These are phyloP conservation scores for Plectosphaerella cucumerina DNA, from an alignment of 2,329 filamentous ascomycete genomes.

Conservation along the genomic window DNA sequence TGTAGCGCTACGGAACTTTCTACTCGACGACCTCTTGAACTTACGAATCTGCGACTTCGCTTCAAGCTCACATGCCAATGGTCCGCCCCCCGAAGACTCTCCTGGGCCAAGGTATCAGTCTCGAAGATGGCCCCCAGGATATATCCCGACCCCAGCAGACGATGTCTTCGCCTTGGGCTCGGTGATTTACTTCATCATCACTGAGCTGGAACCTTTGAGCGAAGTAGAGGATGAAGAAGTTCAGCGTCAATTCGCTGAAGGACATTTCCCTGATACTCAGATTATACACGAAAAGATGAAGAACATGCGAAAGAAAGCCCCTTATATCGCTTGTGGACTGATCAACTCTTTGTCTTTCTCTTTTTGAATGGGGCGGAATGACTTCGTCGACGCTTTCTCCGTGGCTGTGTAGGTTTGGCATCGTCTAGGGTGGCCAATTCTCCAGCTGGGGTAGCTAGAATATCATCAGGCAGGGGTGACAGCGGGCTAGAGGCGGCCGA, in stretches of 20 bases:
- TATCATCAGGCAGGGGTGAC: no score
- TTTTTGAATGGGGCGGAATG: no score
- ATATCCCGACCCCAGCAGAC: conserved; percentile 10
- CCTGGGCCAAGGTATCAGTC: conserved; percentile 16
- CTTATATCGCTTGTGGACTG: no score
- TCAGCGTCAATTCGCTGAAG: conserved; percentile 14
- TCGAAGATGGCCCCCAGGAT: not conserved
- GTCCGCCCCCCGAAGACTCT: conserved; percentile 17
- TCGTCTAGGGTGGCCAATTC: no score
- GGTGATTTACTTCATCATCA: conserved; percentile 28
- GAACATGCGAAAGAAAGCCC: no score
- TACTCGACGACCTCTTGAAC: conserved; percentile 22
- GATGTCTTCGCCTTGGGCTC: conserved; percentile 31
- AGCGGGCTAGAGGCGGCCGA: no score
- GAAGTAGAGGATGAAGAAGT: conserved; percentile 23
- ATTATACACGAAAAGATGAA: no score
- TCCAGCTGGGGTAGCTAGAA: no score
- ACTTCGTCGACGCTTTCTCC: no score
- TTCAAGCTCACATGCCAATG: conserved; percentile 22
- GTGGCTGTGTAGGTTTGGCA: no score
- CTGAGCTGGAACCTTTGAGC: conserved; percentile 22
- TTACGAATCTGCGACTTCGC: conserved; percentile 23
- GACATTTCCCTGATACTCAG: no score
- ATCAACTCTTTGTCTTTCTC: no score
- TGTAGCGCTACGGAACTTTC: conserved; percentile 29